phyloP scores from a whole-genome alignment of 768 basidiomycete genomes.

The Lactifluus subvellereus region DNA sequence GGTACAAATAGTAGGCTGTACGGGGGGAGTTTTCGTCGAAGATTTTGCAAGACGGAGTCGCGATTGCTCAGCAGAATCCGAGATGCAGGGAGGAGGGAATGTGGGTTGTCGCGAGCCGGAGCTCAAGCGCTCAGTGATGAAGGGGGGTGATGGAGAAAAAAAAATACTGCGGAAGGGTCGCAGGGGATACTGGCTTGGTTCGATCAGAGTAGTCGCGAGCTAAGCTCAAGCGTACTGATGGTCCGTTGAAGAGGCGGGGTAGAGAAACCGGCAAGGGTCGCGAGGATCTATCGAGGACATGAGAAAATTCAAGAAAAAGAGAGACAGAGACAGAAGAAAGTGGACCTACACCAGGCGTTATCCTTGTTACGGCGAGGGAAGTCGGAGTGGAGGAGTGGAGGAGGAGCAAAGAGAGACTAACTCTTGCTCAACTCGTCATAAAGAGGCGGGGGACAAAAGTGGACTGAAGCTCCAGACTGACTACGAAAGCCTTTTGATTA shows the following conservation, averaged over 20 bases:
- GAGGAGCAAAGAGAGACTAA: slow-evolving; percentile 29
- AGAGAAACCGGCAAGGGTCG: slow-evolving; percentile 88
- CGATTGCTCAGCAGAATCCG: slow-evolving; percentile 48
- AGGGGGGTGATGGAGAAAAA: slow-evolving; percentile 2
- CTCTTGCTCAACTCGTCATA: slow-evolving; percentile 24
- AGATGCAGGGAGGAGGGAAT: slow-evolving; percentile 40
- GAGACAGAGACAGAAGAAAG: not conserved
- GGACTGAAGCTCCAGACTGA: not conserved
- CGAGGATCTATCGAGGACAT: slow-evolving; percentile 54
- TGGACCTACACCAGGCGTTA: slow-evolving; percentile 43
- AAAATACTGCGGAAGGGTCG: slow-evolving; percentile 11
- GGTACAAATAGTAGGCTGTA: slow-evolving; percentile 23
- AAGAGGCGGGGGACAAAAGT: slow-evolving; percentile 17
- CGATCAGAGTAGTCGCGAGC: slow-evolving; percentile 26
- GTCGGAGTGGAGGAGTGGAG: slow-evolving; percentile 32
- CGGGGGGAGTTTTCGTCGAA: slow-evolving; percentile 14
- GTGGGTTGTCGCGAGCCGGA: slow-evolving; percentile 15
- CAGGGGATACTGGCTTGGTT: slow-evolving; percentile 29
- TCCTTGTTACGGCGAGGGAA: slow-evolving; percentile 48
- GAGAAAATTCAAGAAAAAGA: not conserved
- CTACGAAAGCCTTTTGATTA: not conserved
- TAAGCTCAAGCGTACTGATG: slow-evolving; percentile 34
- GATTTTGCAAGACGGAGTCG: slow-evolving; percentile 34
- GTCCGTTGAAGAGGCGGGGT: slow-evolving; percentile 42
- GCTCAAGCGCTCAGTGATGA: slow-evolving; percentile 12